Evolutionary conservation across 306 rosid species (phyloP), one percentile per base, ranked within the genome.

Genomic region (Lupinus albus): DNA sequence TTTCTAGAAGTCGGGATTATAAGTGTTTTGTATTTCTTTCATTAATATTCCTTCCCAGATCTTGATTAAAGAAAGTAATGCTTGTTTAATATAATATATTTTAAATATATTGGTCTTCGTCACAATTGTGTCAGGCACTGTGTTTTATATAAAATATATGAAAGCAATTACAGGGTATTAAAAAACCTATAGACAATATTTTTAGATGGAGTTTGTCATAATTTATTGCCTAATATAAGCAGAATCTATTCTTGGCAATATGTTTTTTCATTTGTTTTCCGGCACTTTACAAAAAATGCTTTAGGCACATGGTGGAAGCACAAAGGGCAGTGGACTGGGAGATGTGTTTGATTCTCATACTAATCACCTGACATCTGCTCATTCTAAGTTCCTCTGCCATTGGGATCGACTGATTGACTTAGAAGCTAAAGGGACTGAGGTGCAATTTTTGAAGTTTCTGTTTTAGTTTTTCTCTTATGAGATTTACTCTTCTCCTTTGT

Each of bases 401-500:
- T 92, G 98, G 98, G 96, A 87, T 56, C 61, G 83, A 67, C 70
- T 89, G 89, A 89, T 92, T 73, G 98, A 92, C 72, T 77, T 92
- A 64, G 98, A 92, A 79, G 96, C 96, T 71, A 92, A 84, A 76
- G 87, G 78, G 75, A 78, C 71, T 6, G 88, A 92, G 98, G 96
- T 92, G 64, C 56, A 64, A 21, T 47, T 64, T 84, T 56, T 68
- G 67, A 51, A 78, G 63, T 74, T 36, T 32, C 5, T 50, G 42
- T 48, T 21, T 45, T 39, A 38, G 33, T 30, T 25, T 78, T 61
- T 35, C 54, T 55, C 38, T 39, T 56, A 17, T 42, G 11, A 36
- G 46, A 53, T 79, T 57, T 59, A 42, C 56, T 48, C 15, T 21
- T 56, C 44, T 13, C 32, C 8, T 16, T 70, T n/a, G n/a, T n/a